Percentiles rank a stretch among this genome's conserved stretches.
These are phyloP conservation scores for Tylopilus sp. DNA, from an alignment of 1,284 basidiomycete species.

Conservation along the genomic window DNA sequence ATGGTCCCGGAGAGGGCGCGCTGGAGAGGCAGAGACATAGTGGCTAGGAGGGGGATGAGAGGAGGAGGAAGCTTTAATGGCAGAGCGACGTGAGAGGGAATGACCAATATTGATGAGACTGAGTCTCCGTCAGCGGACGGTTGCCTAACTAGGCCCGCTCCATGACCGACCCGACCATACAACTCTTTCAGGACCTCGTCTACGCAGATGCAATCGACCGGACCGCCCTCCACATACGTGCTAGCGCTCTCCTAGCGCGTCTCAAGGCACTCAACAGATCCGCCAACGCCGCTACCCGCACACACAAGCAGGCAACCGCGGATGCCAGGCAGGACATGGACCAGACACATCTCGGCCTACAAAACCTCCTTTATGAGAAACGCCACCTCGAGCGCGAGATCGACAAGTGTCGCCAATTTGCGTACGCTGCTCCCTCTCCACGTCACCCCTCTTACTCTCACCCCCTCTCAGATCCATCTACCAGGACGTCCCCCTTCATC, in stretches of 20 bases:
- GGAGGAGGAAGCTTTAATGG: constrained; percentile 22
- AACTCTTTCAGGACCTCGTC: constrained; percentile 60
- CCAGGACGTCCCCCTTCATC: constrained; percentile 72
- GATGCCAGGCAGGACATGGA: constrained; percentile 78
- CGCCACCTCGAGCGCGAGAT: constrained; percentile 81
- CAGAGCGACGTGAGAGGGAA: constrained; percentile 28
- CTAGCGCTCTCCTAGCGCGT: constrained; percentile 68
- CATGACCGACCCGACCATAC: constrained; percentile 43
- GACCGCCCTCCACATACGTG: constrained; percentile 53
- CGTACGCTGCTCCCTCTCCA: constrained; percentile 45
- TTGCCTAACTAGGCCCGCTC: neutral
- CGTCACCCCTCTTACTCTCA: neutral
- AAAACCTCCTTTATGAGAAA: constrained; percentile 80
- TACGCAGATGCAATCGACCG: constrained; percentile 49
- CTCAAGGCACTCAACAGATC: constrained; percentile 72
- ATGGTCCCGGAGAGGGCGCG: constrained; percentile 74
- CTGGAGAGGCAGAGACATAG: constrained; percentile 42
- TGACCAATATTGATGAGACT: constrained; percentile 6
- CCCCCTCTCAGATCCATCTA: constrained; percentile 60
- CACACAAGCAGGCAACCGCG: constrained; percentile 67
- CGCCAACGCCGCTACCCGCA: constrained; percentile 65
- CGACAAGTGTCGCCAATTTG: constrained; percentile 82
- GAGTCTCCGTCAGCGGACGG: constrained; percentile 17
- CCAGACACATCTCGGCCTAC: constrained; percentile 74
- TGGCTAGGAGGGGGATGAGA: constrained; percentile 6